Evolutionary conservation across 139 green algal genomes (phyloP), one percentile per base, ranked within the genome.

Genomic region (Tetraselmis chui): DNA sequence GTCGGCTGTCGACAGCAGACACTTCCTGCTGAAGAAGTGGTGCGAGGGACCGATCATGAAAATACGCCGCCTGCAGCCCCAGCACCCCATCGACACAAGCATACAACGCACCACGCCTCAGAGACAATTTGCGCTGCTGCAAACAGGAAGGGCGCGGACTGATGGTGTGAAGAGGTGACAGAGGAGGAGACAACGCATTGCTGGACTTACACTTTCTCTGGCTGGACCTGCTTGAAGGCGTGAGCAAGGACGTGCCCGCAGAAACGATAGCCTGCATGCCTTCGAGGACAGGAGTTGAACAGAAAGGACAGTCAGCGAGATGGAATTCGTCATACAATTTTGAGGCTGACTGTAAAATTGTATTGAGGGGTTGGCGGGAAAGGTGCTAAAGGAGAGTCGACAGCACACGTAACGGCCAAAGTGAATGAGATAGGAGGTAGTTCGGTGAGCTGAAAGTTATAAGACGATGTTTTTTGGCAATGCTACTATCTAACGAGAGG

Each of bases 11-110:
- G 92, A 94, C 5, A 99, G 84, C 32, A 91, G 59, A 87, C 95
- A 98, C 23, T 89, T 84, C 25, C 90, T 89, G 0, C 85, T 91
- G 87, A 93, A 97, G 29, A 94, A 77, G 82, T 99, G 94, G 85
- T 99, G 96, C 0, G 89, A 96, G 23, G 96, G 96, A 1, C 96
- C 96, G 45, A 98, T 79, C 28, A 98, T 81, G 82, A 98, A 97
- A 2, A 98, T 84, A 2, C 94, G 90, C 29, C 81, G 86, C 31
- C 93, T 97, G 89, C n/a, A n/a, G n/a, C n/a, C n/a, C n/a, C n/a
- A n/a, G n/a, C n/a, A n/a, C n/a, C n/a, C n/a, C n/a, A n/a, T n/a
- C n/a, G n/a, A n/a, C n/a, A n/a, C n/a, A n/a, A n/a, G n/a, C n/a
- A n/a, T n/a, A n/a, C n/a, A n/a, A n/a, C n/a, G n/a, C n/a, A n/a